Evolutionary conservation across 345 rosid species (phyloP), one percentile per base, ranked within the genome.

Genomic region (Raphanus raphanistrum): DNA sequence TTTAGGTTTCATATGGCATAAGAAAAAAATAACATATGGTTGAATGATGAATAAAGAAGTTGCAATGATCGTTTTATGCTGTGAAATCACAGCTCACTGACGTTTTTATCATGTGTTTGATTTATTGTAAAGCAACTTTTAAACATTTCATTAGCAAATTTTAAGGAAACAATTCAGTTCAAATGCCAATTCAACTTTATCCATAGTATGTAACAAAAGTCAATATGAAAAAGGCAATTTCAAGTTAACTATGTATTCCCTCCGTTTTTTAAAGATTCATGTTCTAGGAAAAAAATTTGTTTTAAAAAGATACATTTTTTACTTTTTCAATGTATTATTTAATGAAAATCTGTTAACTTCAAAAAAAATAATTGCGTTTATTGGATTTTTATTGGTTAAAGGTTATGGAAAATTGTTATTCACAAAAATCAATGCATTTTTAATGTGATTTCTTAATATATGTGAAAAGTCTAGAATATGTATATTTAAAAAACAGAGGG

Each of bases 151-250:
- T 16, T 6, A 1, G 11, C 29, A 12, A 31, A 45, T 25, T 36
- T 8, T 13, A 59, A 31, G n/a, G 50, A 61, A 43, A 60, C 43
- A 21, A 63, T 73, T 33, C 27, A 26, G 17, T 45, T 50, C 29
- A 35, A 66, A 74, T 28, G 65, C 5, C 58, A 74, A 26, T 54
- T 32, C 29, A 52, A 43, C 6, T 12, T 48, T 52, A 32, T 73
- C 11, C 25, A 13, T 48, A 6, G 25, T 45, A 74, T 8, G 54
- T 13, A 31, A 26, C 3, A 9, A 66, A 52, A 57, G 66, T 66
- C 78, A 66, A 64, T 35, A 33, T 15, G 17, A 26, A 58, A 73
- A 65, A 58, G 5, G 1, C 6, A 66, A 41, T 3, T 65, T 48
- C 50, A 59, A 31, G 16, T 3, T 21, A 76, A 9, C 36, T 60